Conservation (phyloP, 129 eudicot species). For the Flaveria sonorensis region DNA sequence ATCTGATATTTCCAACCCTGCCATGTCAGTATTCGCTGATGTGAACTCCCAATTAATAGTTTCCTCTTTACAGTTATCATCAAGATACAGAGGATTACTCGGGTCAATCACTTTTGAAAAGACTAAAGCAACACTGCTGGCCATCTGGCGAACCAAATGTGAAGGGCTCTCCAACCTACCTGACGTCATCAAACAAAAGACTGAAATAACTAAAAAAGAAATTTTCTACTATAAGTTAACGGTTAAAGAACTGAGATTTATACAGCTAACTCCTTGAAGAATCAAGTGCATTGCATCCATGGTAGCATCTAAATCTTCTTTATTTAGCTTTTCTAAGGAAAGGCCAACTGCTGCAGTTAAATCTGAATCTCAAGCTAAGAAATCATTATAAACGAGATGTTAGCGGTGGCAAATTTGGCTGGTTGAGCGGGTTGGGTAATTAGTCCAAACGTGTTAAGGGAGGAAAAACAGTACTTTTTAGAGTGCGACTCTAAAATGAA, state of each 20-base stretch:
- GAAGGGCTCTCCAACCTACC: slow-evolving; percentile 90
- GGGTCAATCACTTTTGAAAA: slow-evolving; percentile 93
- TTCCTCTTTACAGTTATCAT: slow-evolving; percentile 67
- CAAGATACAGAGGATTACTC: slow-evolving; percentile 89
- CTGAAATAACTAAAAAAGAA: slow-evolving; percentile 20
- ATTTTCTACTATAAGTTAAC: neutral
- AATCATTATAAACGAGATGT: slow-evolving; percentile 19
- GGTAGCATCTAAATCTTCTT: slow-evolving; percentile 76
- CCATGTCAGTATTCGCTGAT: slow-evolving; percentile 41
- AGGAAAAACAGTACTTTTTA: neutral
- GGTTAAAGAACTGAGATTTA: slow-evolving; percentile 29
- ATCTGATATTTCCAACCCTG: slow-evolving; percentile 24
- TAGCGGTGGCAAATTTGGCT: neutral
- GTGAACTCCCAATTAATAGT: slow-evolving; percentile 88
- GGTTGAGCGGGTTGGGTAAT: neutral
- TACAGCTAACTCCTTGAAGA: slow-evolving; percentile 96
- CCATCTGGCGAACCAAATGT: slow-evolving; percentile 75
- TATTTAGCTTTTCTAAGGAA: slow-evolving; percentile 77
- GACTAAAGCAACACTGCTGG: slow-evolving; percentile 72
- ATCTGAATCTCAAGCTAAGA: slow-evolving; percentile 64
- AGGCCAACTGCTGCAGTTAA: slow-evolving; percentile 93
- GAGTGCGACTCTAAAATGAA: neutral
- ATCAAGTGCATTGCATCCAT: slow-evolving; percentile 80
- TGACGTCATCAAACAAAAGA: slow-evolving; percentile 41
- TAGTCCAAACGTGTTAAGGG: neutral